Base-by-base conservation (phyloP, 164 flowering plant genomes). In the Echeveria elegans region DNA sequence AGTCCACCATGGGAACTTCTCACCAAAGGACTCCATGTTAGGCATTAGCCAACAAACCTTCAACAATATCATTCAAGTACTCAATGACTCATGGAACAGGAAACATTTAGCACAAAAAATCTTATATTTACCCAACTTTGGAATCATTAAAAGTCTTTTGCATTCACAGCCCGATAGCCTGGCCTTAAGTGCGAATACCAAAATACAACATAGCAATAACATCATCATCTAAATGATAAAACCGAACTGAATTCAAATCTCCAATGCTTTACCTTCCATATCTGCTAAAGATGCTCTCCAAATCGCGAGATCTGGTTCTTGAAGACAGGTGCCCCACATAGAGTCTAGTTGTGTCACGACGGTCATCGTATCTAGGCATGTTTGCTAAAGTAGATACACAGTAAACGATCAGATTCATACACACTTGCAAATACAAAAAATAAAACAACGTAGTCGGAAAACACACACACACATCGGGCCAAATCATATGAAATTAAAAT, bases 281-380 rank as follows among this genome's bases (percentile, higher is more conserved):
- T 82, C 85, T 73, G 74, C 85, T 78, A 65, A 88, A 88, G 24
- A 86, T 32, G 71, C 75, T 77, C 56, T 86, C 95, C 72, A 88
- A 70, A 64, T 88, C 91, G 32, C 89, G 85, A 0, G 94, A 68
- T 4, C 91, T 80, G 32, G 94, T 85, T 66, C 94, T 65, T 15
- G 91, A 83, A 31, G 94, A 82, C 81, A 88, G 72, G 76, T 66
- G 94, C 37, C 95, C 95, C 67, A 88, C 91, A 78, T 86, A 88
- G 69, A 88, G 86, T 21, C 91, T 88, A 0, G 88, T 83, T 24
- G 71, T 73, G 11, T 84, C 84, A 65, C 76, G 72, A 2, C 87
- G 83, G 63, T 86, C 89, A 73, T 83, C 95, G 72, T 83, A 80
- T 0, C 89, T 88, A 75, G 88, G 89, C 66, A 63, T 63, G 37